phyloP scores from a whole-genome alignment of 2,329 filamentous ascomycete species.

The Ophiosphaerella herpotricha region DNA sequence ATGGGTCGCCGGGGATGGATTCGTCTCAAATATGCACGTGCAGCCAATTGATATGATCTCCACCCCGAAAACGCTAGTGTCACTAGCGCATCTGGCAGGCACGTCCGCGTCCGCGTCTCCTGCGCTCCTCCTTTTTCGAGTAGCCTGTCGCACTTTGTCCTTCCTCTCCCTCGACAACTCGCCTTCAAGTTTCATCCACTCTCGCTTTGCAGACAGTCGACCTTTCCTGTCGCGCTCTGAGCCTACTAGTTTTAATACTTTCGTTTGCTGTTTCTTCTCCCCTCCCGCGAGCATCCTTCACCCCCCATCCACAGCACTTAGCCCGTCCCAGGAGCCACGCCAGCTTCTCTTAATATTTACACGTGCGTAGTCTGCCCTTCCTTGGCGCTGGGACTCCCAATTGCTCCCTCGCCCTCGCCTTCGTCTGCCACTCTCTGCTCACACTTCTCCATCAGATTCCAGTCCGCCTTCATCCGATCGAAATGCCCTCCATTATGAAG shows the following conservation, averaged over 20 bases:
- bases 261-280: constrained; percentile 46
- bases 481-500: constrained; percentile 59
- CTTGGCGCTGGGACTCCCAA: constrained; percentile 20
- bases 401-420: constrained; percentile 24
- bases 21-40: constrained; percentile 9
- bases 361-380: constrained; percentile 30
- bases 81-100: constrained; percentile 20
- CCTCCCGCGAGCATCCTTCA: constrained; percentile 43
- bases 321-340: constrained; percentile 20
- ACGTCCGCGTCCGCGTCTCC: constrained; percentile 10
- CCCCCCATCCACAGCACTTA: constrained; percentile 32
- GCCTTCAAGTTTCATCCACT: constrained; percentile 20
- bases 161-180: constrained; percentile 16
- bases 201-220: constrained; percentile 28
- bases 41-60: constrained; percentile 19
- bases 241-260: constrained; percentile 32
- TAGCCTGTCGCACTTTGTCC: constrained; percentile 11
- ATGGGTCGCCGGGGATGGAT: background rate
- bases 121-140: constrained; percentile 21
- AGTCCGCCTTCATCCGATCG: constrained; percentile 22
- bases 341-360: constrained; percentile 44
- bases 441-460: constrained; percentile 22
- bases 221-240: constrained; percentile 26
- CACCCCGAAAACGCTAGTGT: constrained; percentile 9
- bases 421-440: constrained; percentile 4